These are phyloP conservation scores for Pyrenophora teres DNA, from an alignment of 2,329 filamentous ascomycete genomes.

Conservation along the genomic window DNA sequence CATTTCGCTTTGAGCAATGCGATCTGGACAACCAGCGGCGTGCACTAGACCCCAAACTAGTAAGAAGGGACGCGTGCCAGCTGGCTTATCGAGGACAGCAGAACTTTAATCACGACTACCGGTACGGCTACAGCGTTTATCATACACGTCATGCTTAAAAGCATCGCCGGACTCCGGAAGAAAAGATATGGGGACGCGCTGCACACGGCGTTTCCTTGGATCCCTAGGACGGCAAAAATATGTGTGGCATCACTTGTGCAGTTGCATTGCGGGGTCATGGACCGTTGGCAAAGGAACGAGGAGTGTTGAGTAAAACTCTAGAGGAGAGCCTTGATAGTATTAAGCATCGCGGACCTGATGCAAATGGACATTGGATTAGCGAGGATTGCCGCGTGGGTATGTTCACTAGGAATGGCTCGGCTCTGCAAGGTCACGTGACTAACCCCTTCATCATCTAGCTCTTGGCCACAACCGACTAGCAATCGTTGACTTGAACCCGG, in stretches of 20 bases:
- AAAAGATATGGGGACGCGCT: background rate
- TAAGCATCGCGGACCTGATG: constrained; percentile 55
- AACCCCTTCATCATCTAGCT: constrained; percentile 14
- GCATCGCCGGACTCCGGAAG: background rate
- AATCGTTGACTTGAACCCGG: constrained; percentile 31
- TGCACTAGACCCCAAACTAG: constrained; percentile 8
- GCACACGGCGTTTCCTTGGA: background rate
- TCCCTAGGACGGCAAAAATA: background rate
- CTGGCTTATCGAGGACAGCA: constrained; percentile 7
- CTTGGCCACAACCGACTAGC: constrained; percentile 35
- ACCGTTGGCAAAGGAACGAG: constrained; percentile 6
- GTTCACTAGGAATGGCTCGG: constrained; percentile 3
- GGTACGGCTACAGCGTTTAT: background rate
- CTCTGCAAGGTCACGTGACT: constrained; percentile 10
- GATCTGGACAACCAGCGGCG: constrained; percentile 3
- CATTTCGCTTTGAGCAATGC: background rate
- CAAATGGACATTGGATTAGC: constrained; percentile 54
- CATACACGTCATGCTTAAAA: constrained; percentile 6
- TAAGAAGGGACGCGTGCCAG: constrained; percentile 6
- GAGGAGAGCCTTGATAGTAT: constrained; percentile 32
- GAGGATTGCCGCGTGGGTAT: constrained; percentile 51
- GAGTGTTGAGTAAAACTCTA: constrained; percentile 13
- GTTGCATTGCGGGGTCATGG: constrained; percentile 20
- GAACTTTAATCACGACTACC: constrained; percentile 1
- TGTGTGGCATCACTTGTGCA: constrained; percentile 24